Conservation (phyloP, 2,329 filamentous ascomycete genomes). For the Stagonosporopsis tanaceti region DNA sequence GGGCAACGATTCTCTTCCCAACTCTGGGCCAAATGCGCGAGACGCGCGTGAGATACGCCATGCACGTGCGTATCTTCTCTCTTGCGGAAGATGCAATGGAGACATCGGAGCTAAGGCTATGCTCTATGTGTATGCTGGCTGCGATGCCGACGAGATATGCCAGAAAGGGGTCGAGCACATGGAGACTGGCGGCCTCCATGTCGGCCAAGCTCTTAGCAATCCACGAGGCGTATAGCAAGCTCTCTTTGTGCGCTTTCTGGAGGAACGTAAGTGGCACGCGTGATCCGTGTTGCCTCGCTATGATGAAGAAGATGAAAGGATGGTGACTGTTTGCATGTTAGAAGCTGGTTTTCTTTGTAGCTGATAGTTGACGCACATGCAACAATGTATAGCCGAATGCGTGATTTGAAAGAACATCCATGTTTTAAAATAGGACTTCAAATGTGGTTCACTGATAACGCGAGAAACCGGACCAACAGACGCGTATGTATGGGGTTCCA, state of each 20-base stretch:
- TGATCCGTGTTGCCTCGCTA: not conserved
- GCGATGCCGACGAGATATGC: not conserved
- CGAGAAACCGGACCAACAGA: not conserved
- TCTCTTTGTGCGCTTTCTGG: not conserved
- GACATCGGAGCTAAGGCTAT: not conserved
- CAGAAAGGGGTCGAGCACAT: not conserved
- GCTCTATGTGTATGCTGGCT: slow-evolving; percentile 2
- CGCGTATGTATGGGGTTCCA: not conserved
- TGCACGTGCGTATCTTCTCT: not conserved
- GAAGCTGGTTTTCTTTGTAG: not conserved
- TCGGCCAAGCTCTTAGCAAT: not conserved
- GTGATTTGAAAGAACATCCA: slow-evolving; percentile 2
- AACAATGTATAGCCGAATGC: not conserved
- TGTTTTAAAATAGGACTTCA: not conserved
- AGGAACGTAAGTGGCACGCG: slow-evolving; percentile 1
- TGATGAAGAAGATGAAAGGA: not conserved
- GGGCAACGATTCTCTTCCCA: not conserved
- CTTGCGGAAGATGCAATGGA: not conserved
- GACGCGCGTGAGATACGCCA: not conserved
- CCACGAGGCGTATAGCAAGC: not conserved
- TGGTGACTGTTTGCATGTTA: not conserved
- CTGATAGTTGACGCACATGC: not conserved
- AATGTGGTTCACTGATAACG: not conserved
- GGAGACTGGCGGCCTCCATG: not conserved
- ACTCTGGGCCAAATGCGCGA: not conserved